Percentiles rank a stretch among this genome's conserved stretches.
Evolutionary conservation across 2,329 filamentous ascomycete genomes (phyloP).

Genomic region (Xylariaceae sp.): DNA sequence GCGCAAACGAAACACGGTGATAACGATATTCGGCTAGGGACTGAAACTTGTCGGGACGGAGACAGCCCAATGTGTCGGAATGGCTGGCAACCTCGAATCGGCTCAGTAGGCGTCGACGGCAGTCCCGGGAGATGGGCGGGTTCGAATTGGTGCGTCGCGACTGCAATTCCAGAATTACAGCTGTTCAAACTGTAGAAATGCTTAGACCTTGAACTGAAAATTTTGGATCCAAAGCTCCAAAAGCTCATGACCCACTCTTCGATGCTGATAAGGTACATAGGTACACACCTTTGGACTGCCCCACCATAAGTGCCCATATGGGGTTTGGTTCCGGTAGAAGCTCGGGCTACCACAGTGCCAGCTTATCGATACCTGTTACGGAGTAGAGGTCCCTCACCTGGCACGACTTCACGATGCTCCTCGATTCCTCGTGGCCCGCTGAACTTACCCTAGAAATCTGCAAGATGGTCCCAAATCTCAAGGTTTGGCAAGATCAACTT

Average conservation of each 20-base stretch:
- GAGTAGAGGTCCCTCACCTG: too few species aligned
- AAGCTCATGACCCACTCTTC: slow-evolving; percentile 12
- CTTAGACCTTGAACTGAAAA: slow-evolving; percentile 13
- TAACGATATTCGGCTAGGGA: not conserved
- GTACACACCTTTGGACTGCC: too few species aligned
- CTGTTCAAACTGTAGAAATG: slow-evolving; percentile 6
- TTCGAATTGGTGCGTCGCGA: slow-evolving; percentile 4
- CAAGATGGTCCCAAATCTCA: too few species aligned
- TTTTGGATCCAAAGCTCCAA: slow-evolving; percentile 16
- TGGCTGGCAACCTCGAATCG: not conserved
- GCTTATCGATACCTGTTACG: too few species aligned
- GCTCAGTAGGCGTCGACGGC: not conserved
- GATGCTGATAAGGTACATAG: slow-evolving; percentile 11
- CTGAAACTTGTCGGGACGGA: not conserved
- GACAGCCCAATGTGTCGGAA: not conserved
- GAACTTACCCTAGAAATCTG: too few species aligned
- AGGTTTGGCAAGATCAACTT: too few species aligned
- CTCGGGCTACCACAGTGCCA: too few species aligned
- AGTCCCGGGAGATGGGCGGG: not conserved
- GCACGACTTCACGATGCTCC: too few species aligned
- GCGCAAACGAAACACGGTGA: not conserved
- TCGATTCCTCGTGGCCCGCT: too few species aligned
- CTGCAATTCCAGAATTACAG: slow-evolving; percentile 1
- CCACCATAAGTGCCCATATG: too few species aligned
- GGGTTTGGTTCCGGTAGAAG: not conserved